Conservation (phyloP, 2,329 filamentous ascomycete species). For the Ceratocystis lukuohia region DNA sequence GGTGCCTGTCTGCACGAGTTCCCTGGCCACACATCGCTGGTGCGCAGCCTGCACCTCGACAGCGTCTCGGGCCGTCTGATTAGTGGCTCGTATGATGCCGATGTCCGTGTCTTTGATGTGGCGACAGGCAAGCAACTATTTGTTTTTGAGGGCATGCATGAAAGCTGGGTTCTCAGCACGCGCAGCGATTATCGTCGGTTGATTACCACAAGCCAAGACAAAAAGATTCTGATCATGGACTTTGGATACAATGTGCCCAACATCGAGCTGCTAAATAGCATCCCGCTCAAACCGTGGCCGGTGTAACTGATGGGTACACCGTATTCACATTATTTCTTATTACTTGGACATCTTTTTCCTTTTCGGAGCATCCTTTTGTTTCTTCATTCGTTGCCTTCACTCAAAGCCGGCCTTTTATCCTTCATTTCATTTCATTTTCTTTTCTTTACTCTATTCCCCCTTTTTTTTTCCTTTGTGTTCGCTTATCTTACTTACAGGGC, state of each 20-base stretch:
- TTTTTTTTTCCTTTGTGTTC: constrained; percentile 12
- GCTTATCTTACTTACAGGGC: background rate
- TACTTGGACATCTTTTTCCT: background rate
- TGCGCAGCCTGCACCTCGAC: constrained; percentile 84
- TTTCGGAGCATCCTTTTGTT: background rate
- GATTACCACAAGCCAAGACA: constrained; percentile 87
- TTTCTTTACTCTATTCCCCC: background rate
- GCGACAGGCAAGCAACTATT: constrained; percentile 63
- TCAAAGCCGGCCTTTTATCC: background rate
- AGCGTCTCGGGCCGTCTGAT: constrained; percentile 73
- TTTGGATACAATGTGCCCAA: constrained; percentile 55
- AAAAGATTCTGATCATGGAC: constrained; percentile 84
- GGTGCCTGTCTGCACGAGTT: constrained; percentile 72
- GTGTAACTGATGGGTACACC: background rate
- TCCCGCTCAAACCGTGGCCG: background rate
- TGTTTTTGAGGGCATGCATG: constrained; percentile 87
- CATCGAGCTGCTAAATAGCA: constrained; percentile 43
- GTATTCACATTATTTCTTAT: background rate
- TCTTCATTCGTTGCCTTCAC: background rate
- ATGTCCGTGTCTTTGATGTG: constrained; percentile 89
- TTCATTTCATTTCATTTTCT: constrained; percentile 4
- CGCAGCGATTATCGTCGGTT: constrained; percentile 93
- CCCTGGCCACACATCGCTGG: constrained; percentile 69
- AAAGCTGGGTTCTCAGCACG: constrained; percentile 90
- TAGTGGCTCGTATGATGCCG: constrained; percentile 87